phyloP scores from a whole-genome alignment of 208 protist species.

The Trypanosoma lewisi region DNA sequence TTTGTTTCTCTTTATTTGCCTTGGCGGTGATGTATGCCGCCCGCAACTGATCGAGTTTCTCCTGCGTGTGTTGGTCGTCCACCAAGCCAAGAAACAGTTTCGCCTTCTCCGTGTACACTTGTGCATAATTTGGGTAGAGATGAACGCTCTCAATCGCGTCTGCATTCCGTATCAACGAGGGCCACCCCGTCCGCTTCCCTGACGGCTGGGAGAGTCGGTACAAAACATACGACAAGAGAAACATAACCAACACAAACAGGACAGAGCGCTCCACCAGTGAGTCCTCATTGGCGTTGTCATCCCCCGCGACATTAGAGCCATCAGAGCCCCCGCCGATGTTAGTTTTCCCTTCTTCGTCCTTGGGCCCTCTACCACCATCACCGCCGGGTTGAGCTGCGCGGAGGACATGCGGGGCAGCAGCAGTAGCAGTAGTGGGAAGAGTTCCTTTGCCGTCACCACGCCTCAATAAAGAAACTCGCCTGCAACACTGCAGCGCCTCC shows the following conservation, averaged over 20 bases:
- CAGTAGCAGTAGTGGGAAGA: no score
- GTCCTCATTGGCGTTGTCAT: slow-evolving; percentile 45
- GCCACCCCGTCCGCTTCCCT: slow-evolving; percentile 48
- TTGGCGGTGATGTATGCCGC: slow-evolving; percentile 21
- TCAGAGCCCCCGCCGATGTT: neutral
- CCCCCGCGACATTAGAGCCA: neutral
- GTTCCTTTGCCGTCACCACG: neutral
- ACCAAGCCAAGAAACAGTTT: slow-evolving; percentile 56
- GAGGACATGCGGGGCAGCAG: neutral
- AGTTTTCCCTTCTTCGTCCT: slow-evolving; percentile 16
- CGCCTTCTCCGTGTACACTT: slow-evolving; percentile 52
- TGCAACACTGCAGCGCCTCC: no score
- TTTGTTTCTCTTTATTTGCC: slow-evolving; percentile 1
- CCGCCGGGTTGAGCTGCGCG: slow-evolving; percentile 1
- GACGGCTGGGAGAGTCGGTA: slow-evolving; percentile 43
- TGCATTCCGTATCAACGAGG: slow-evolving; percentile 40
- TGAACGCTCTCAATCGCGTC: slow-evolving; percentile 36
- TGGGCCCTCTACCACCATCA: slow-evolving; percentile 5
- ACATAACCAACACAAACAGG: slow-evolving; percentile 60
- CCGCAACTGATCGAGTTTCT: slow-evolving; percentile 40
- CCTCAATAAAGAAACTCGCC: neutral
- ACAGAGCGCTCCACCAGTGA: slow-evolving; percentile 53
- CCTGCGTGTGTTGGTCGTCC: slow-evolving; percentile 62
- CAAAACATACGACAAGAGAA: slow-evolving; percentile 40
- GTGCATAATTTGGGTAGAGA: slow-evolving; percentile 58